These are phyloP conservation scores for Phytophthora sp. DNA, from an alignment of 352 stramenopile genomes.

Conservation along the genomic window DNA sequence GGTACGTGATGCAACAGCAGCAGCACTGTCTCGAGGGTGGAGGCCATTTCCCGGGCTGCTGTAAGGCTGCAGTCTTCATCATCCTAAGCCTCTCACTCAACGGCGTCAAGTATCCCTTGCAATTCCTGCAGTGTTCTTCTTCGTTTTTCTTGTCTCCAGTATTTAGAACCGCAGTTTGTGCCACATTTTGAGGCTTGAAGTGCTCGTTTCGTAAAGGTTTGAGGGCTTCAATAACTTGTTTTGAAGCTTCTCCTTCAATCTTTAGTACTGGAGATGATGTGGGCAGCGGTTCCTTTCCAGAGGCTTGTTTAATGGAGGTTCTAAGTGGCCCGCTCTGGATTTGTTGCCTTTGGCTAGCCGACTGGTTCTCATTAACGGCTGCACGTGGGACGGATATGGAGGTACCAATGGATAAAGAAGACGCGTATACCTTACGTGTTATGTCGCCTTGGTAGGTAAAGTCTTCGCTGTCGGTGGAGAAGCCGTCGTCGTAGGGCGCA, in stretches of 20 bases:
- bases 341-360: conserved; percentile 9
- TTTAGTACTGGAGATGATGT: background rate
- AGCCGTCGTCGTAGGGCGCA: conserved; percentile 35
- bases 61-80: conserved; percentile 11
- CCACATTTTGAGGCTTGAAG: background rate
- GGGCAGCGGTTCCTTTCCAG: background rate
- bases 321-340: background rate
- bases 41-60: background rate
- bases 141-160: background rate
- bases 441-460: background rate
- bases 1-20: conserved; percentile 30
- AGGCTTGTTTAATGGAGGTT: background rate
- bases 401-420: background rate
- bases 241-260: background rate
- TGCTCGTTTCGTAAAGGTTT: background rate
- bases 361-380: conserved; percentile 17
- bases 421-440: background rate
- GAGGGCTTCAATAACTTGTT: background rate
- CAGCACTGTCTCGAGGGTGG: conserved; percentile 13
- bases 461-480: conserved; percentile 43
- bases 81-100: conserved; percentile 17
- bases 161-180: background rate
- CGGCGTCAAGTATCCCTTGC: conserved; percentile 19
- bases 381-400: background rate
- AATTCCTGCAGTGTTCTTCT: conserved; percentile 19